These are phyloP conservation scores for Pestalotiopsis sp. DNA, from an alignment of 2,329 filamentous ascomycete genomes.

Conservation along the genomic window DNA sequence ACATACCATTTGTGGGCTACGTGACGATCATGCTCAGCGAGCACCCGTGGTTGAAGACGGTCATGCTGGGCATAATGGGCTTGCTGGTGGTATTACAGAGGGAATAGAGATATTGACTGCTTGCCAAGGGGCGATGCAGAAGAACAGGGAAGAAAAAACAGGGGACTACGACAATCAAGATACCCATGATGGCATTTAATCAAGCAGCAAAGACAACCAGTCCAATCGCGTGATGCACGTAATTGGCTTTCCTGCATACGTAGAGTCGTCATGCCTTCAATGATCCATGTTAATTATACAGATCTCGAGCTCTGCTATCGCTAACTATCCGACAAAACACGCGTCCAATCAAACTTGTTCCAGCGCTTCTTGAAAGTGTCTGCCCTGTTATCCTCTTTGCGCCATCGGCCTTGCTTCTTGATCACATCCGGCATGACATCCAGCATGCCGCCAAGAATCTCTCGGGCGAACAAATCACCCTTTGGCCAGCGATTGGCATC, in stretches of 20 bases:
- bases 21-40: constrained; percentile 95
- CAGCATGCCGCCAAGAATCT: constrained; percentile 90
- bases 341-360: constrained; percentile 90
- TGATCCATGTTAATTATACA: no score
- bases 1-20: constrained; percentile 93
- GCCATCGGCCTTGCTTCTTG: constrained; percentile 90
- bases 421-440: constrained; percentile 80
- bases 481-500: constrained; percentile 83
- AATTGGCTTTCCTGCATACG: background rate
- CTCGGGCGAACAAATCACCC: constrained; percentile 90
- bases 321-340: constrained; percentile 50
- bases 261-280: no score
- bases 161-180: background rate
- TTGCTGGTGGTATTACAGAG: constrained; percentile 89
- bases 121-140: background rate
- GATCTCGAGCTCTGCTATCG: background rate
- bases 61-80: constrained; percentile 93
- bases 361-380: constrained; percentile 83
- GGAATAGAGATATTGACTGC: constrained; percentile 59
- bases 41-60: constrained; percentile 96
- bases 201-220: background rate
- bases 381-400: constrained; percentile 66
- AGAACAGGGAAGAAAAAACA: background rate
- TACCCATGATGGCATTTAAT: background rate
- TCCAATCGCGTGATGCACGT: background rate